Base-by-base conservation (phyloP, 225 moss, liverwort and hornwort species). In the Pseudisothecium myosuroides region DNA sequence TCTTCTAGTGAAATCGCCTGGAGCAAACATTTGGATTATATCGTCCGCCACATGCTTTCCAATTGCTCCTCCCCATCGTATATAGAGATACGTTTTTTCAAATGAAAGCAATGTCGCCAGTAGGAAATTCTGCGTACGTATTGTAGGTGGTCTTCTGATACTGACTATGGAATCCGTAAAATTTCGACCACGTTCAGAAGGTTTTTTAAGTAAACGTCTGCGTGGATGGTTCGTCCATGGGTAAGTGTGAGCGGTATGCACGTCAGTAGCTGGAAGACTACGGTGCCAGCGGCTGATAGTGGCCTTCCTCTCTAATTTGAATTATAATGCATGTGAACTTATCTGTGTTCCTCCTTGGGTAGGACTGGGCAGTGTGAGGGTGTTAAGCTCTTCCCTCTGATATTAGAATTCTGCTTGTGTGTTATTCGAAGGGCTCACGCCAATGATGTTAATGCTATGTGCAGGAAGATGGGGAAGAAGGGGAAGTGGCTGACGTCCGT, bases 401-500 rank as follows among this genome's bases (percentile, higher is more conserved):
- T 36, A 69, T 22, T 62, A 63, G 69, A 69, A 77, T 61, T 71
- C 17, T 58, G 76, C 45, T 64, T 66, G 36, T 80, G 80, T 69
- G 80, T 29, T 62, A 63, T 75, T 74, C 54, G 59, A 73, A 60
- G 69, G 52, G 56, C 78, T 89, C 31, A 88, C 49, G 82, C 62
- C 62, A 58, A 47, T 59, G 58, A 87, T 71, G 32, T 62, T 56
- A 36, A 55, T 86, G 63, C 23, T 50, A 37, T 31, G 86, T 85
- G 69, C 90, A 93, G 94, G 87, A 91, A 83, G 88, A 99, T 99
- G 98, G 98, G 97, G 84, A 99, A 99, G 96, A 96, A 96, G 77
- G 97, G 96, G 69, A 97, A 93, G 89, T 99, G 97, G 96, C 93
- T 99, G 45, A 96, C 91, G 74, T 96, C 96, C 87, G 96, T 99